Evolutionary conservation across 2,329 filamentous ascomycete genomes (phyloP).

Genomic region (Neophaeococcomyces aloes): DNA sequence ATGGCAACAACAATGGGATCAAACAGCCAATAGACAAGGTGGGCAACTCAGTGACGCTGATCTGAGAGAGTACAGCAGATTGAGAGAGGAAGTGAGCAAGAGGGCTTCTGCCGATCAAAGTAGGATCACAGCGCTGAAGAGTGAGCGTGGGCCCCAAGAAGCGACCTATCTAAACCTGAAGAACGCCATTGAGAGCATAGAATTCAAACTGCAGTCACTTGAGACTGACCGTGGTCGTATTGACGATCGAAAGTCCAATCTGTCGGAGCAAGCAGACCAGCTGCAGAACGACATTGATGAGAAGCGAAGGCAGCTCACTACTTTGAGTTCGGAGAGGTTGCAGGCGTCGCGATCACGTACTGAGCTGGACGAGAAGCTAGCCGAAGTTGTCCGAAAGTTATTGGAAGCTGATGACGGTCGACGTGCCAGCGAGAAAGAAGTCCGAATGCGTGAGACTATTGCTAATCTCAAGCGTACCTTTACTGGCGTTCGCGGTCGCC

Average conservation of each 20-base stretch:
- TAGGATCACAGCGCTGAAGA: constrained; percentile 73
- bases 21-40: constrained; percentile 75
- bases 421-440: constrained; percentile 74
- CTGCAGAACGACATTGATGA: constrained; percentile 66
- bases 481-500: constrained; percentile 78
- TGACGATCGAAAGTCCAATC: constrained; percentile 54
- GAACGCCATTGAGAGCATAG: constrained; percentile 70
- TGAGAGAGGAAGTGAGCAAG: constrained; percentile 75
- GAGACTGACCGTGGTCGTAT: constrained; percentile 61
- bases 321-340: constrained; percentile 70
- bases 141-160: constrained; percentile 82
- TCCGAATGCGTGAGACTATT: constrained; percentile 69
- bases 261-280: constrained; percentile 54
- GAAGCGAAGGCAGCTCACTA: constrained; percentile 87
- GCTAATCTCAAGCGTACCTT: constrained; percentile 80
- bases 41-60: constrained; percentile 76
- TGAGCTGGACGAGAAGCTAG: constrained; percentile 84
- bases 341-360: constrained; percentile 71
- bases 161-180: constrained; percentile 83
- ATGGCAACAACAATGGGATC: constrained; percentile 80
- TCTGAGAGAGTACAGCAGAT: constrained; percentile 75
- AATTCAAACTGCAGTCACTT: constrained; percentile 63
- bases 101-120: constrained; percentile 70
- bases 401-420: constrained; percentile 74
- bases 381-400: constrained; percentile 69